These are phyloP conservation scores for Fusarium pininemorale DNA, from an alignment of 2,329 filamentous ascomycete genomes.

Conservation along the genomic window DNA sequence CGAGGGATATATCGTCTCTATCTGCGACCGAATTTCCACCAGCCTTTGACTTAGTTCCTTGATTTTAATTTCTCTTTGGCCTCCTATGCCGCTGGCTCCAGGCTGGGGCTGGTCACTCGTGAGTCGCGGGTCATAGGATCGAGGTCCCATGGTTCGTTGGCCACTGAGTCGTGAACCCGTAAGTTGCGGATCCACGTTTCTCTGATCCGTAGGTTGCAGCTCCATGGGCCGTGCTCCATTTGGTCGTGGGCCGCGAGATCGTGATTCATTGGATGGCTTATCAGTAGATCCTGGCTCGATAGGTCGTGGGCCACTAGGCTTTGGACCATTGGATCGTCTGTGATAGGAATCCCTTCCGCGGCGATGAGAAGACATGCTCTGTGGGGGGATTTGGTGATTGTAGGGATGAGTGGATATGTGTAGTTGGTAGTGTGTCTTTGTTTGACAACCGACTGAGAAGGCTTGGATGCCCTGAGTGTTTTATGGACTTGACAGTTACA, in stretches of 20 bases:
- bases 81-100: rapidly evolving
- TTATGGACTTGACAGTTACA: neutral
- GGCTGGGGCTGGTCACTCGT: neutral
- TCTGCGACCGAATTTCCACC: rapidly evolving
- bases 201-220: rapidly evolving
- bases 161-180: neutral
- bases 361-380: neutral
- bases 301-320: neutral
- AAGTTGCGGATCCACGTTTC: neutral
- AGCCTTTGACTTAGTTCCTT: rapidly evolving
- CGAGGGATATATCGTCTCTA: neutral
- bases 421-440: too few species aligned
- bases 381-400: neutral
- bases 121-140: neutral
- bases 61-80: neutral
- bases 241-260: neutral
- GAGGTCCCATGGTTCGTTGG: neutral
- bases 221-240: neutral
- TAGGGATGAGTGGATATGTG: neutral
- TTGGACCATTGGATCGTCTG: neutral
- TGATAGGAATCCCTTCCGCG: neutral
- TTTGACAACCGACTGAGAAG: too few species aligned
- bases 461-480: neutral
- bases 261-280: neutral
- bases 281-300: neutral